Base-by-base conservation (phyloP, 176 grass and related monocot genomes). In the Calamus simplicifolius region DNA sequence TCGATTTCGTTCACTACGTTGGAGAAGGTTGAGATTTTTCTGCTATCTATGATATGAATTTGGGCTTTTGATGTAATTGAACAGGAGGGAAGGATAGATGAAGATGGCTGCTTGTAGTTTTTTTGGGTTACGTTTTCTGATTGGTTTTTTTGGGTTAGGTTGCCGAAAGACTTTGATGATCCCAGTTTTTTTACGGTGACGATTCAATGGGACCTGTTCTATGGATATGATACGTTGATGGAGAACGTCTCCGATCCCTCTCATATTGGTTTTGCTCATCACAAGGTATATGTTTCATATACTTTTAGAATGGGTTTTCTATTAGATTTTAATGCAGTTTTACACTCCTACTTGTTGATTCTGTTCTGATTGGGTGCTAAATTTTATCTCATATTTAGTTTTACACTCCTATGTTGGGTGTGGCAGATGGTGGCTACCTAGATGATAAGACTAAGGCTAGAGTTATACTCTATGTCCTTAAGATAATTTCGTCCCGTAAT, bases 161-260 rank as follows among this genome's bases (percentile, higher is more conserved):
- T 97, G 66, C 87, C 87, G 0, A 66, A 79, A 58, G 92, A 91
- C 58, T 91, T 97, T 69, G 81, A 88, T 54, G 80, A 97, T 48
- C 92, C 87, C 3, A 69, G 66, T 12, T 97, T 82, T 77, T 97
- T 87, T 23, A 88, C 78, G 3, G 92, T 91, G 54, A 91, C 87
- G 0, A 97, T 97, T 69, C 92, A 97, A 63, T 84, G 93, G 55
- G 93, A 97, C 27, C 29, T 92, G 25, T 97, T 76, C 66, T 97
- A 97, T 68, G 93, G 93, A 4, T 97, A 97, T 60, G 93, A 97
- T 57, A 97, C 87, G 0, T 43, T 97, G 74, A 92, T 97, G 93
- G 93, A 97, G 67, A 97, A 97, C 18, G 93, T 97, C 29, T 97
- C 87, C 56, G 93, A 97, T 78, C 93, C 93, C 1, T 97, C 84